Conservation (phyloP, 2,329 filamentous ascomycete species). For the Talaromyces sp. region DNA sequence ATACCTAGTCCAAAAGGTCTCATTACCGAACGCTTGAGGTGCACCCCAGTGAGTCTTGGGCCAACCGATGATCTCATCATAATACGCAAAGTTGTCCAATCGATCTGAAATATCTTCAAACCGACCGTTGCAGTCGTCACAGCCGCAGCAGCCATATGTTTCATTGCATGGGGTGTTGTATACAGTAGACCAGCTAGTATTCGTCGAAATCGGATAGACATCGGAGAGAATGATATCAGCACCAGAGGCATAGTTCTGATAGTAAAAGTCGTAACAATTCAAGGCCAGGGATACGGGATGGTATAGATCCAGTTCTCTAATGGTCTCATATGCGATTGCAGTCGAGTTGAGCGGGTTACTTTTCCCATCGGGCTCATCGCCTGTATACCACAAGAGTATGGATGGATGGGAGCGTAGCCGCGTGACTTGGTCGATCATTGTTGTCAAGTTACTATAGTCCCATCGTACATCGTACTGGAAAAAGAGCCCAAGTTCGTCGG, state of each 20-base stretch:
- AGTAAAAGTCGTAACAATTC: conserved; percentile 63
- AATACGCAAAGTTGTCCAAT: conserved; percentile 41
- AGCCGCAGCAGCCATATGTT: conserved; percentile 62
- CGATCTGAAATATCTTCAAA: conserved; percentile 52
- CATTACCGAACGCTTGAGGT: conserved; percentile 49
- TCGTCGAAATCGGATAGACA: conserved; percentile 58
- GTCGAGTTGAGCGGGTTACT: conserved; percentile 54
- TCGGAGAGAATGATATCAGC: conserved; percentile 61
- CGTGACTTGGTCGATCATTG: conserved; percentile 32
- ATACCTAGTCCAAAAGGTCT: conserved; percentile 47
- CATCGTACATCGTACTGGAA: conserved; percentile 49
- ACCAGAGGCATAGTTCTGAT: conserved; percentile 52
- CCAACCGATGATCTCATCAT: conserved; percentile 40
- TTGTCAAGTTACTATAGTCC: conserved; percentile 40
- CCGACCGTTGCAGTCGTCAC: conserved; percentile 57
- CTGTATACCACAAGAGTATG: conserved; percentile 50
- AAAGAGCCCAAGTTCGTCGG: conserved; percentile 46
- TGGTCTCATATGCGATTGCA: conserved; percentile 40
- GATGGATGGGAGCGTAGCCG: conserved; percentile 23
- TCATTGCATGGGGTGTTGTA: conserved; percentile 57
- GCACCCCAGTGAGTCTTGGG: conserved; percentile 50
- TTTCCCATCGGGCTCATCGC: conserved; percentile 56
- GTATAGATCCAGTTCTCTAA: conserved; percentile 56
- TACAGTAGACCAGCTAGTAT: conserved; percentile 51
- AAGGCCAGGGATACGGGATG: conserved; percentile 59